Percentiles rank a stretch among this genome's conserved stretches.
Conservation (phyloP, 441 rosid genomes). For the Gossypium davidsonii region DNA sequence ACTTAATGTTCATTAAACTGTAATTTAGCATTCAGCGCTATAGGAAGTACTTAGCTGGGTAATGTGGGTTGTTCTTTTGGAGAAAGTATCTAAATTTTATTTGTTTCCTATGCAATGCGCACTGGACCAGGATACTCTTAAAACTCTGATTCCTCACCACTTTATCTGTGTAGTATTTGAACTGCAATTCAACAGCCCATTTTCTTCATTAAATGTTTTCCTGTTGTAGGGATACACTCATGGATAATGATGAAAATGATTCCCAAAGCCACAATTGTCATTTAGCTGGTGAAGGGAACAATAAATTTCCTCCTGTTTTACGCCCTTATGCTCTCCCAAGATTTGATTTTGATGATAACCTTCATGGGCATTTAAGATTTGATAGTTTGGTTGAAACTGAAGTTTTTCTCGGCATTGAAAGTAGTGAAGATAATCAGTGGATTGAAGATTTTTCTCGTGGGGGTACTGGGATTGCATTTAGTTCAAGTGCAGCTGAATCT, state of each 20-base stretch:
- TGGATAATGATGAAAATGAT: conserved; percentile 99
- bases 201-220: conserved; percentile 7
- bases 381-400: conserved; percentile 85
- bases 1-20: not conserved
- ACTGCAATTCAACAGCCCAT: not conserved
- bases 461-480: conserved; percentile 68
- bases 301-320: conserved; percentile 66
- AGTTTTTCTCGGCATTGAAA: conserved; percentile 87
- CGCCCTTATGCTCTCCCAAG: conserved; percentile 80
- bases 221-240: conserved; percentile 66
- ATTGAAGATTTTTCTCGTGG: conserved; percentile 85
- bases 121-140: conserved; percentile 1
- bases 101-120: not conserved
- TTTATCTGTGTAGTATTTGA: conserved; percentile 10
- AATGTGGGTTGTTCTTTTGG: not conserved
- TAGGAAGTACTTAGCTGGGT: not conserved
- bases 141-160: conserved; percentile 5
- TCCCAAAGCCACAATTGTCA: conserved; percentile 90
- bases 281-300: conserved; percentile 83
- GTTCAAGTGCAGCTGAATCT: conserved; percentile 72
- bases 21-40: not conserved
- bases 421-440: conserved; percentile 86
- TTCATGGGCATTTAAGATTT: conserved; percentile 78
- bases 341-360: conserved; percentile 87
- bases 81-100: not conserved